phyloP scores from a whole-genome alignment of 73 alveolate genomes.

The Paramecium biaurelia region DNA sequence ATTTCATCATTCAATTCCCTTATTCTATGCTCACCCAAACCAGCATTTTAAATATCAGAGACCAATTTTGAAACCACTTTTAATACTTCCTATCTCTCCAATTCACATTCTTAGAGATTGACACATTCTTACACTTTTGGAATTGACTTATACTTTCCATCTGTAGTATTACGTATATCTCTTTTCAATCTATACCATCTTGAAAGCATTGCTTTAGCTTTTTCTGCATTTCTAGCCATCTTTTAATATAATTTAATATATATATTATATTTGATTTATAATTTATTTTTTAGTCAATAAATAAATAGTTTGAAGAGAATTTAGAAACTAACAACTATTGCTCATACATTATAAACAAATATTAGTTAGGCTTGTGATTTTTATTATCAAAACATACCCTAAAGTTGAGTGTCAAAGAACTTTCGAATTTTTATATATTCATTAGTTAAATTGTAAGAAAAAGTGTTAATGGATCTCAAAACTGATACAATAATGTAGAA shows the following conservation, averaged over 20 bases:
- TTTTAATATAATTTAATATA: neutral
- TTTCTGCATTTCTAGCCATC: constrained; percentile 89
- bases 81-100: constrained; percentile 74
- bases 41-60: constrained; percentile 94
- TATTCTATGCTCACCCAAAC: constrained; percentile 95
- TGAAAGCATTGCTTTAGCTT: constrained; percentile 94
- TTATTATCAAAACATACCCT: no score
- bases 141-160: constrained; percentile 61
- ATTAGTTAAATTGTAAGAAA: no score
- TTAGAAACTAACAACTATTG: no score
- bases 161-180: constrained; percentile 74
- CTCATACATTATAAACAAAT: neutral
- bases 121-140: constrained; percentile 50
- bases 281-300: neutral
- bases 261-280: neutral
- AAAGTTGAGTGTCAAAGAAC: no score
- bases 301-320: no score
- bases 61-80: constrained; percentile 87
- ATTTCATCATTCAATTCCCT: constrained; percentile 97
- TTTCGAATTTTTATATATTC: no score
- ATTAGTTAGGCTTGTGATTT: no score
- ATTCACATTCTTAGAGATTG: constrained; percentile 71
- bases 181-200: constrained; percentile 94
- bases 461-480: no score
- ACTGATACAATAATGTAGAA: no score